Base-by-base conservation (phyloP, 2,329 filamentous ascomycete species). In the Parastagonospora nodorum region DNA sequence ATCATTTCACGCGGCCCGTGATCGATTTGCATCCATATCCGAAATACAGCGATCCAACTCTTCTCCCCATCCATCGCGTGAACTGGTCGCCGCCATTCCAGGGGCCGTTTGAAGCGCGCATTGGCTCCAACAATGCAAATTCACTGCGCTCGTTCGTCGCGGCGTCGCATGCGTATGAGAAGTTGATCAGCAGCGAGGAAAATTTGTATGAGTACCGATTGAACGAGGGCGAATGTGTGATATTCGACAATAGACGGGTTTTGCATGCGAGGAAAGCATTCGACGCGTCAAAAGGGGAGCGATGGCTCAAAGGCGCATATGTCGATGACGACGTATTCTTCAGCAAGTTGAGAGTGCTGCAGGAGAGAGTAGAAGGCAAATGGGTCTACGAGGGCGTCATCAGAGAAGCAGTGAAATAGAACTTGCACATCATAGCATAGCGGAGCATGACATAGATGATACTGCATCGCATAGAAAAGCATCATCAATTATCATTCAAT, bases 191-290 rank as follows among this genome's bases (percentile, higher is more conserved):
- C 57, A 67, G 78, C 1, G 74, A 80, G 0, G 68, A 77, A 4
- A 83, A 83, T 52, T 74, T 91, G 45, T 88, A 87, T 66, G 82
- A 93, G 77, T 80, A 88, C 51, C 88, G 88, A 73, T 78, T 97
- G 72, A 78, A 85, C 46, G 85, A 89, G 4, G 94, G 93, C 2
- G 89, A 96, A 66, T 96, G 91, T 68, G 92, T 92, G 10, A 81
- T 99, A n/a, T 97, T 99, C 68, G 88, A 96, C 70, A 97, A 97
- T 68, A 77, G 85, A 51, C 82, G 93, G 14, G 80, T 96, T n/a
- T 74, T 96, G 67, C 94, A 97, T 77, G 93, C 92, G 0, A 80
- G 94, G 4, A 82, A 80, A 12, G 84, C 85, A 28, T 97, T 97
- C 73, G 85, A 93, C 68, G 74, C 79, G 0, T 75, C 75, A 0